Percentiles rank a stretch among this genome's conserved stretches.
These are phyloP conservation scores for Pythium folliculosum DNA, from an alignment of 352 stramenopile species.

Conservation along the genomic window DNA sequence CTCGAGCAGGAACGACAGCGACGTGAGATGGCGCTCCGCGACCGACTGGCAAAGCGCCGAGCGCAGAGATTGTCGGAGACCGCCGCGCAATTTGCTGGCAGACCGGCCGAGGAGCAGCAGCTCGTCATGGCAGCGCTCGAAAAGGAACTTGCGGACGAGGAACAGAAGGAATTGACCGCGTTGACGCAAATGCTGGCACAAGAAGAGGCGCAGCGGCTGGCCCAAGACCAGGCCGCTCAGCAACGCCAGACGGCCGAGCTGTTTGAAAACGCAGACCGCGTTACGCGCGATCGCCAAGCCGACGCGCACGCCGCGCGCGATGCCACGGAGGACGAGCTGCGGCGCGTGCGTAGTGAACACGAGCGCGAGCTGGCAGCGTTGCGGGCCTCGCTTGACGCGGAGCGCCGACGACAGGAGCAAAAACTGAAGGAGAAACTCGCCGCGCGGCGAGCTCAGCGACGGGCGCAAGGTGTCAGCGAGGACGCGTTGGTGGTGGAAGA, in stretches of 20 bases:
- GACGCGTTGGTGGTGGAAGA: slow-evolving; percentile 12
- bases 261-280: slow-evolving; percentile 24
- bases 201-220: slow-evolving; percentile 12
- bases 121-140: not conserved
- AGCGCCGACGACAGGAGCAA: slow-evolving; percentile 67
- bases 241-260: slow-evolving; percentile 43
- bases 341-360: slow-evolving; percentile 57
- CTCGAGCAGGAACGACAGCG: slow-evolving; percentile 14
- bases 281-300: slow-evolving; percentile 3
- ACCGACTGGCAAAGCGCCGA: slow-evolving; percentile 21
- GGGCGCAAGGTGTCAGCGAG: slow-evolving; percentile 4
- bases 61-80: not conserved
- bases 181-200: slow-evolving; percentile 2
- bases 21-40: slow-evolving; percentile 12
- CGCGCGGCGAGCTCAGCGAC: slow-evolving; percentile 15
- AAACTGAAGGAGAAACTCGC: slow-evolving; percentile 44
- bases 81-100: not conserved
- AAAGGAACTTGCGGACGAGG: not conserved
- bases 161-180: slow-evolving; percentile 4
- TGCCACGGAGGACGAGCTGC: slow-evolving; percentile 49
- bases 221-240: slow-evolving; percentile 18
- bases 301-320: slow-evolving; percentile 5
- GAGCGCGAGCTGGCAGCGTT: slow-evolving; percentile 52
- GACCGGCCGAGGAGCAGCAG: not conserved
- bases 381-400: slow-evolving; percentile 45